Evolutionary conservation across 345 rosid genomes (phyloP).

Genomic region (Populus nigra): DNA sequence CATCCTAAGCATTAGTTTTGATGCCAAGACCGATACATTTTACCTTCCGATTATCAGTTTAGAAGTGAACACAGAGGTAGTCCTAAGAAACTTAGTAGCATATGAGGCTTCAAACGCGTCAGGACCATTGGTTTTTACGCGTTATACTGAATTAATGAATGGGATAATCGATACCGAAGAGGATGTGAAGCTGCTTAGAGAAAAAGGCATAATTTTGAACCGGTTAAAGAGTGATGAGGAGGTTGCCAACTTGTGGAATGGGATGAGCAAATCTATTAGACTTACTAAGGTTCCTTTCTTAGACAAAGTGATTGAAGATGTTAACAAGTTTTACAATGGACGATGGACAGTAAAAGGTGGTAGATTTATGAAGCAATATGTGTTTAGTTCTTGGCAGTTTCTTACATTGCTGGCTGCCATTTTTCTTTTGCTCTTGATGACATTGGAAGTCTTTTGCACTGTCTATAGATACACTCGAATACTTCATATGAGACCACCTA

Average conservation of each 20-base stretch:
- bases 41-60: neutral
- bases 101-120: neutral
- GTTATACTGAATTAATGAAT: neutral
- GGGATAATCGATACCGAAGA: neutral
- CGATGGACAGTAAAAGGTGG: neutral
- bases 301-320: neutral
- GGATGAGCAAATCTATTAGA: neutral
- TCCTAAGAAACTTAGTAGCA: neutral
- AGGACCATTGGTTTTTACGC: neutral
- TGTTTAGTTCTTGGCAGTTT: neutral
- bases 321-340: neutral
- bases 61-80: neutral
- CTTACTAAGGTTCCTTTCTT: neutral
- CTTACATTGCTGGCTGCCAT: neutral
- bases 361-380: neutral
- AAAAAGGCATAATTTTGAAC: neutral
- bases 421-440: neutral
- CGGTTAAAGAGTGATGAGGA: neutral
- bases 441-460: no score
- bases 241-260: neutral
- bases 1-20: neutral
- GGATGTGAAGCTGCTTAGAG: neutral
- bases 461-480: no score
- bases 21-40: neutral
- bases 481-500: no score